Base-by-base conservation (phyloP, 1,284 basidiomycete genomes). In the Tilletia setariae region DNA sequence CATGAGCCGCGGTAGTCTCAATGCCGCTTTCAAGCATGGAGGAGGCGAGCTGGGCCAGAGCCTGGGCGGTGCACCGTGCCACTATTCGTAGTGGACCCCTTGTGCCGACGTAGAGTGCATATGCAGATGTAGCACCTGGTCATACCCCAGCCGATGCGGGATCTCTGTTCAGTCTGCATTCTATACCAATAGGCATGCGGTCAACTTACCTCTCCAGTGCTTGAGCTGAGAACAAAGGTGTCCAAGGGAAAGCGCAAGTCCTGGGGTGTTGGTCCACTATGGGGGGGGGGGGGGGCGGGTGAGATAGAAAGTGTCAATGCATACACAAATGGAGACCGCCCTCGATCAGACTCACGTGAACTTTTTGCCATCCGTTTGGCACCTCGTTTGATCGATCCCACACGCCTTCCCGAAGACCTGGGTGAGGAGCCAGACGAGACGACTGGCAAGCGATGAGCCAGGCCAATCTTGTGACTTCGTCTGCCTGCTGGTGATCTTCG, bases 181-280 rank as follows among this genome's bases (percentile, higher is more conserved):
- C n/a, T n/a, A n/a, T n/a, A n/a, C n/a, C n/a, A n/a, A n/a, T n/a
- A n/a, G n/a, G n/a, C n/a, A n/a, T n/a, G n/a, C n/a, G 53, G 16
- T 28, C 23, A 30, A 59, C 28, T 13, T 35, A 61, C 56, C 56
- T 35, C 56, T 61, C 56, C 56, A 61, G 21, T 61, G 56, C 32
- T 35, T 21, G 30, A 61, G 56, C 35, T 61, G 30, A 2, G 35
- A 61, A 16, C 56, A 61, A 21, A 61, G 56, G 1, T 61, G 3
- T 2, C 56, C 56, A 9, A 61, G 23, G 25, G 56, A 61, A 2
- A 61, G 56, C 19, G 56, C 28, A 15, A 61, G 23, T 16, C 56
- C 56, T 21, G 56, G 56, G 16, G 56, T 35, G 15, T 61, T 61
- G 3, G 56, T 61, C 56, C 56, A 61, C 56, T 61, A n/a, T n/a